phyloP scores from a whole-genome alignment of 208 protist genomes.

The Perkinsela sp. region DNA sequence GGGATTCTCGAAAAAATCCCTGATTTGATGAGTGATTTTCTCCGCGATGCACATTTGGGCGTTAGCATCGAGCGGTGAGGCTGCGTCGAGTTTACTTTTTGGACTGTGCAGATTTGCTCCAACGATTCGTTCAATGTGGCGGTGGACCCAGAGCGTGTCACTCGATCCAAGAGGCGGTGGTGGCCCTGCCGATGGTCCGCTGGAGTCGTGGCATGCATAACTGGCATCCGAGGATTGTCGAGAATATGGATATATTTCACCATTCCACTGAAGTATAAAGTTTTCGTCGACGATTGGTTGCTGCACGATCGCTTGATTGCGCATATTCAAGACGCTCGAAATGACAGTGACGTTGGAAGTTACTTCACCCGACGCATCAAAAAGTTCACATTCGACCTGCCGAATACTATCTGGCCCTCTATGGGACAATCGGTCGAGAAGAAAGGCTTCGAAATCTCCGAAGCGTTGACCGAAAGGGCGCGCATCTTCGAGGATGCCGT shows the following conservation, averaged over 20 bases:
- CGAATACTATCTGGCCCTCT: too few relatives aligned
- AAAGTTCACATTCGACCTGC: too few relatives aligned
- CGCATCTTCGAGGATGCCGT: too few relatives aligned
- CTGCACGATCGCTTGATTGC: background rate
- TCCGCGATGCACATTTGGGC: background rate
- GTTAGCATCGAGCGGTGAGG: background rate
- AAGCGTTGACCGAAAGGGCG: too few relatives aligned
- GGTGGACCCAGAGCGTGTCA: background rate
- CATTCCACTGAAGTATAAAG: constrained; percentile 3
- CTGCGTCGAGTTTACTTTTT: background rate
- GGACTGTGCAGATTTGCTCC: background rate
- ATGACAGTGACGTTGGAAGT: too few relatives aligned
- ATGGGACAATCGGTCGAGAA: too few relatives aligned
- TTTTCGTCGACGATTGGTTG: background rate
- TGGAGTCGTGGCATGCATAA: background rate
- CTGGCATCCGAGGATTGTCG: background rate
- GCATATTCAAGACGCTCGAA: constrained; percentile 2
- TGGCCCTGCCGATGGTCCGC: too few relatives aligned
- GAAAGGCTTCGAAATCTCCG: too few relatives aligned
- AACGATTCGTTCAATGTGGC: background rate
- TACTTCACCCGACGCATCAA: too few relatives aligned
- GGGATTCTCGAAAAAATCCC: background rate
- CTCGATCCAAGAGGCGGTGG: background rate
- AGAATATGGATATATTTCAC: constrained; percentile 1
- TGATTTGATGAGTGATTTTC: background rate